phyloP scores from a whole-genome alignment of 2,329 filamentous ascomycete genomes.

The Colletotrichum gigasporum region DNA sequence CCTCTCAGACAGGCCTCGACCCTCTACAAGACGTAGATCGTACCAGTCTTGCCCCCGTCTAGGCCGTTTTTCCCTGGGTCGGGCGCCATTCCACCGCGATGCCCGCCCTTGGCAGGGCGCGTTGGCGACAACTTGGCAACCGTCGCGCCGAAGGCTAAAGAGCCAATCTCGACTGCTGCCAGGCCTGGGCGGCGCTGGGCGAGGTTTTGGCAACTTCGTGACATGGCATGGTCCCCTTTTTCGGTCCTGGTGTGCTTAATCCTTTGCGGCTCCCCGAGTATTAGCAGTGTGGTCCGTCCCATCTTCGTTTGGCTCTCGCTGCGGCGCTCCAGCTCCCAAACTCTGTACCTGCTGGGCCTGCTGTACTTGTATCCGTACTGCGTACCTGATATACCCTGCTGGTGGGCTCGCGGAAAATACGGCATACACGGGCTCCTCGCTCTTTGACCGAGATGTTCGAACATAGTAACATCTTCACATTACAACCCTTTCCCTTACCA shows the following conservation, averaged over 20 bases:
- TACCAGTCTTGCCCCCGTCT: conserved; percentile 25
- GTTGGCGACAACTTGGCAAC: conserved; percentile 10
- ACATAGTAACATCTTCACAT: conserved; percentile 7
- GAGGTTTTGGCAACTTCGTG: not conserved
- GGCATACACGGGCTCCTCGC: conserved; percentile 8
- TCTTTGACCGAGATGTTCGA: conserved; percentile 19
- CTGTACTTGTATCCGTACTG: not conserved
- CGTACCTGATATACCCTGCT: not conserved
- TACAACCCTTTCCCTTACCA: not conserved
- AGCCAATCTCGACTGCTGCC: not conserved
- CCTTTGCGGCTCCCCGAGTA: not conserved
- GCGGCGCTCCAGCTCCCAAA: not conserved
- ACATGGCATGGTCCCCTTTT: conserved; percentile 5
- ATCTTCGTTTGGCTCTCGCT: conserved; percentile 18
- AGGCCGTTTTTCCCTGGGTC: too few relatives aligned
- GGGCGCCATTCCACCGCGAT: not conserved
- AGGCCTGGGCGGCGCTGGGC: conserved; percentile 9
- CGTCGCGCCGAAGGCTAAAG: not conserved
- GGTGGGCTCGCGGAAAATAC: conserved; percentile 9
- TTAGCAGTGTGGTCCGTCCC: not conserved
- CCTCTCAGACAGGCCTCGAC: not conserved
- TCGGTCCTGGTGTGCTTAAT: not conserved
- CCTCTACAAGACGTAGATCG: conserved; percentile 18
- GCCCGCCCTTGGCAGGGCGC: conserved; percentile 5
- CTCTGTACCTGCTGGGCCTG: conserved; percentile 3